Percentiles rank a stretch among this genome's conserved stretches.
Conservation (phyloP, 805 yeast genomes). For the Aciculoconidium aculeatum region DNA sequence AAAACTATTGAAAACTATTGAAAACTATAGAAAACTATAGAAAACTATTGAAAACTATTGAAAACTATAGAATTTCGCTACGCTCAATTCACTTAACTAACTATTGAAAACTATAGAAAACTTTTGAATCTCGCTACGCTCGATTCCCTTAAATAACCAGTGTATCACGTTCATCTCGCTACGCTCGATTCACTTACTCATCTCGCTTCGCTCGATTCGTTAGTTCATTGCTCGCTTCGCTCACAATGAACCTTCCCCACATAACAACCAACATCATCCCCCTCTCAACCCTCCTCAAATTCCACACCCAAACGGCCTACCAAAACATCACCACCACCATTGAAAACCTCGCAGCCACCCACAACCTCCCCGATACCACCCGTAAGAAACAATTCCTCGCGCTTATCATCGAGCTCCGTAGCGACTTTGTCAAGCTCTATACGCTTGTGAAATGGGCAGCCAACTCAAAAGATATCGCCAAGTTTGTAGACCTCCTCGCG, state of each 20-base stretch:
- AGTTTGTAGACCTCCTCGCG: conserved; percentile 77
- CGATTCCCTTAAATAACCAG: no score
- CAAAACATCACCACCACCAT: conserved; percentile 56
- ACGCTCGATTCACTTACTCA: no score
- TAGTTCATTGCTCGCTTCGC: no score
- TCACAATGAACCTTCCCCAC: conserved; percentile 57
- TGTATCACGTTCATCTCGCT: no score
- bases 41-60: no score
- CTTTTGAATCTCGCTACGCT: no score
- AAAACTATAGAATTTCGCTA: no score
- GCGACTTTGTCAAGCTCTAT: conserved; percentile 77
- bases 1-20: no score
- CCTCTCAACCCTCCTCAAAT: conserved; percentile 50
- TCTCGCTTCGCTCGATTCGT: no score
- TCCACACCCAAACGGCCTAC: conserved; percentile 56
- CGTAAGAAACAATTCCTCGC: conserved; percentile 68
- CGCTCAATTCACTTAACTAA: no score
- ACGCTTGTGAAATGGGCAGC: conserved; percentile 88
- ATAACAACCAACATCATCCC: conserved; percentile 67
- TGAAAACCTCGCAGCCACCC: conserved; percentile 48
- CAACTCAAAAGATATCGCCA: conserved; percentile 62
- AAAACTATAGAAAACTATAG: no score
- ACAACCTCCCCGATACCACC: conserved; percentile 47
- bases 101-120: no score
- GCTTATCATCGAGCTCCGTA: conserved; percentile 65